Evolutionary conservation across 164 flowering plant species (phyloP).

Genomic region (Buxus sempervirens): DNA sequence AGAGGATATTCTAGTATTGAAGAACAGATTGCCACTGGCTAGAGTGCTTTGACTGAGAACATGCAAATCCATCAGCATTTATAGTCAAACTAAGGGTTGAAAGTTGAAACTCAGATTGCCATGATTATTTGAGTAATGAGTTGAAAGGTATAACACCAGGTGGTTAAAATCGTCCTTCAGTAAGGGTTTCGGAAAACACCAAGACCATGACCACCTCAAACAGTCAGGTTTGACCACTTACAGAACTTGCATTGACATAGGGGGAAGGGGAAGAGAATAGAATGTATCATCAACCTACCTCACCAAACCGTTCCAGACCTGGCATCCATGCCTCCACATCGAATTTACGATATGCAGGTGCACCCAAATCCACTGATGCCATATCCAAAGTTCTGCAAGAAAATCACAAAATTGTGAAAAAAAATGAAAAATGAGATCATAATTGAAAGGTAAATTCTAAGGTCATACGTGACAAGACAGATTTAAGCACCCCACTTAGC

Average conservation of each 20-base stretch:
- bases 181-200: no score
- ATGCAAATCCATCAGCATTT: background rate
- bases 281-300: slow-evolving; percentile 45
- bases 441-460: no score
- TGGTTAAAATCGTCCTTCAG: no score
- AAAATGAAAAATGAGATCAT: no score
- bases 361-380: slow-evolving; percentile 91
- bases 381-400: slow-evolving; percentile 78
- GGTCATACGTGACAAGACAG: no score
- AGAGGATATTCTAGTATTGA: background rate
- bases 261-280: no score
- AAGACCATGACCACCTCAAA: background rate
- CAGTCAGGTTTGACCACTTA: background rate
- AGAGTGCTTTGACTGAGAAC: background rate
- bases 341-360: slow-evolving; percentile 93
- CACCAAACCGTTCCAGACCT: slow-evolving; percentile 89
- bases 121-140: background rate
- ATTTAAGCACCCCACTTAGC: no score
- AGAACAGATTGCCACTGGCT: background rate
- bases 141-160: no score
- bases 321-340: slow-evolving; percentile 99
- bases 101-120: background rate
- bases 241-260: background rate
- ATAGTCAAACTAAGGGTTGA: no score
- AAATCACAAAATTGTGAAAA: background rate